These are phyloP conservation scores for Sambucus nigra DNA, from an alignment of 129 eudicot species.

Conservation along the genomic window DNA sequence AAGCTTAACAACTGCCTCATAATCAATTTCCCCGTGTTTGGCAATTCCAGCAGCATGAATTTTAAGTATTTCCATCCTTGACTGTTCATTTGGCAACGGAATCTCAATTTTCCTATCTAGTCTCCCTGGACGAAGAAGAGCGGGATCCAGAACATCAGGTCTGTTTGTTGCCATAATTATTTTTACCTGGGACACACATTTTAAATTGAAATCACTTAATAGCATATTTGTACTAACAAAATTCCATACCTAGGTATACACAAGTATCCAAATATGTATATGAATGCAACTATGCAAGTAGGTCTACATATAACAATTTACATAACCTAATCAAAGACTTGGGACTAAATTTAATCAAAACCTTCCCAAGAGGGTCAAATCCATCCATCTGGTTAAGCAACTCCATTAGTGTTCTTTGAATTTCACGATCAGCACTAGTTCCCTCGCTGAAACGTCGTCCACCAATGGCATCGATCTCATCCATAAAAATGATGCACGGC, in stretches of 20 bases:
- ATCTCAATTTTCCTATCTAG: constrained; percentile 93
- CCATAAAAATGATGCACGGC: constrained; percentile 99
- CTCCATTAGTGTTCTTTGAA: constrained; percentile 99
- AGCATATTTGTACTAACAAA: no score
- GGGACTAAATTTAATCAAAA: not conserved
- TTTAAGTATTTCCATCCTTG: constrained; percentile 92
- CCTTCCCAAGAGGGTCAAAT: constrained; percentile 98
- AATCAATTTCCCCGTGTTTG: constrained; percentile 98
- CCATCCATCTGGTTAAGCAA: constrained; percentile 93
- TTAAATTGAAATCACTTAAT: not conserved
- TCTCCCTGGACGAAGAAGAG: constrained; percentile 99
- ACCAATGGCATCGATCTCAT: constrained; percentile 95
- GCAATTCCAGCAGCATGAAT: constrained; percentile 96
- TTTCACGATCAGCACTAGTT: constrained; percentile 98
- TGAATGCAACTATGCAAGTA: not conserved
- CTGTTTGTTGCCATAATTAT: constrained; percentile 99
- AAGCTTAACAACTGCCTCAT: constrained; percentile 88
- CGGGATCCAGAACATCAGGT: constrained; percentile 98
- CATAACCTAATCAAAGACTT: not conserved
- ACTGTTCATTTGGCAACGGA: constrained; percentile 93
- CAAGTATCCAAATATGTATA: not conserved
- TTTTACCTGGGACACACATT: constrained; percentile 47
- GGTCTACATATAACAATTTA: not conserved
- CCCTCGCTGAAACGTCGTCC: constrained; percentile 99
- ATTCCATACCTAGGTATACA: not conserved